These are phyloP conservation scores for Punica granatum DNA, from an alignment of 345 rosid species.

Conservation along the genomic window DNA sequence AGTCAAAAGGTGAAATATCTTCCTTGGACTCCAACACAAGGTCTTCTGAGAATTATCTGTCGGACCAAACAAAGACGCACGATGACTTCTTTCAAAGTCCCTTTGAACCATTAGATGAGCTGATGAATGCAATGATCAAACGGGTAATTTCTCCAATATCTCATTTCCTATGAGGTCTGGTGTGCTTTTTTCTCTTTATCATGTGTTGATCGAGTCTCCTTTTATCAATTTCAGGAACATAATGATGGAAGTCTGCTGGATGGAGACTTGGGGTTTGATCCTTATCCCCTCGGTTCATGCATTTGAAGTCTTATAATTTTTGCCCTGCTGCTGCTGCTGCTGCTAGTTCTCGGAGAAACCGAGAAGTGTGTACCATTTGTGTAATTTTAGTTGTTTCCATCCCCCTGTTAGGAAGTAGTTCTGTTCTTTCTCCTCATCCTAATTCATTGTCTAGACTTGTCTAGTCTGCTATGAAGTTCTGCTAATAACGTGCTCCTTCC, in stretches of 20 bases:
- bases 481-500: background rate
- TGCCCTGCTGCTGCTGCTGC: background rate
- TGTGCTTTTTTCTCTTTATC: background rate
- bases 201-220: background rate
- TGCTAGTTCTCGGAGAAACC: background rate
- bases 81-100: constrained; percentile 33
- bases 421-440: background rate
- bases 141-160: constrained; percentile 34
- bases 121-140: constrained; percentile 57
- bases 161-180: background rate
- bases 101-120: constrained; percentile 57
- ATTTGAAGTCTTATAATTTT: constrained; percentile 5
- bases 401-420: background rate
- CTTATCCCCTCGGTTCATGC: constrained; percentile 42
- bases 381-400: background rate
- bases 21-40: constrained; percentile 28
- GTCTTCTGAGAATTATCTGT: constrained; percentile 23
- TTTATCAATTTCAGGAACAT: constrained; percentile 38
- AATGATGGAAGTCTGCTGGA: constrained; percentile 31
- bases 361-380: background rate
- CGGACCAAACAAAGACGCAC: constrained; percentile 43
- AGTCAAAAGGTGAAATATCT: constrained; percentile 28
- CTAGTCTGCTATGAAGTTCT: background rate
- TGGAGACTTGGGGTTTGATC: constrained; percentile 52
- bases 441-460: background rate